Base-by-base conservation (phyloP, 495 filamentous ascomycete genomes). In the Aspergillus coremiiformis region DNA sequence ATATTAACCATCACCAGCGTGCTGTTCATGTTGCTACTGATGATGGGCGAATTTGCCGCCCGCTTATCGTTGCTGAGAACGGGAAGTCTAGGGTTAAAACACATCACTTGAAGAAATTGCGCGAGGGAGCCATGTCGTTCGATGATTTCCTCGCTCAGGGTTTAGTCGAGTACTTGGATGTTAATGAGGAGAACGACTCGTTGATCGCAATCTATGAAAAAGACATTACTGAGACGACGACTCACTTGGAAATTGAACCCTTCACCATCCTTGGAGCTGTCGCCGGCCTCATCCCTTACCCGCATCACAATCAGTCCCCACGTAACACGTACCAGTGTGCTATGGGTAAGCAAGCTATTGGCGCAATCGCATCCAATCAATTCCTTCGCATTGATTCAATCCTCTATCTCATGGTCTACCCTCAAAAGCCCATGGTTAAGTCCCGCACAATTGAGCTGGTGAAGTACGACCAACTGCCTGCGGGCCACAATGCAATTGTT, bases 281-380 rank as follows among this genome's bases (percentile, higher is more conserved):
- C 29, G 93, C 93, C 32, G 92, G 93, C 33, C 75, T 99, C 19
- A 97, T 99, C 60, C 93, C 93, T 4, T 99, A 96, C 63, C 93
- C 93, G 10, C 94, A 99, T 70, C 93, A 99, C 75, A 99, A 99
- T 67, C 93, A 99, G 68, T 99, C 93, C 4, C 93, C 93, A 8
- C 84, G 93, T 73, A 99, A 99, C 65, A 99, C 93, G 7, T 99
- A 99, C 63, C 93, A 98, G 73, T 96, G 94, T 67, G 93, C 93
- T 69, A 99, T 99, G 93, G 93, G 93, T 76, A 99, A 99, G 71
- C 93, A 99, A 86, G 93, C 93, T 15, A 96, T 99, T 66, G 93
- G 93, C 44, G 89, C 92, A 17, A 96, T 97, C 65, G 91, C 92
- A 11, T 90, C 93, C 55, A 99, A 99, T 61, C 94, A 97, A 66